Conservation (phyloP, 2,329 filamentous ascomycete species). For the Xylaria sp. region DNA sequence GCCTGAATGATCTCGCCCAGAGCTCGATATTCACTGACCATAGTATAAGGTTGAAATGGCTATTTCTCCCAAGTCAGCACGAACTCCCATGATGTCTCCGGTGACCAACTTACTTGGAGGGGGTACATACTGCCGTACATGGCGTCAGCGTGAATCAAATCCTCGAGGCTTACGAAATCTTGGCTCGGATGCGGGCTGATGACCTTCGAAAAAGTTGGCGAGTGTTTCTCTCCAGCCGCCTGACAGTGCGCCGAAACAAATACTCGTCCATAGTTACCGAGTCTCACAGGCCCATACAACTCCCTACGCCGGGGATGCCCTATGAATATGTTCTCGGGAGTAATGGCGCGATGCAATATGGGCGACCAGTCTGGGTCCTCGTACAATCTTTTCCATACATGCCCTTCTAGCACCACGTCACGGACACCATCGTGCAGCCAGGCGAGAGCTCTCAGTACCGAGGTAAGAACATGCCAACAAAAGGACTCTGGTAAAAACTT, state of each 20-base stretch:
- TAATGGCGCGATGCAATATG: slow-evolving; percentile 62
- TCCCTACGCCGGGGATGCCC: slow-evolving; percentile 60
- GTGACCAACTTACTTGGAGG: slow-evolving; percentile 40
- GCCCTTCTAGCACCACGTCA: slow-evolving; percentile 39
- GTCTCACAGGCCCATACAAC: slow-evolving; percentile 65
- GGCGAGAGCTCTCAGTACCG: slow-evolving; percentile 60
- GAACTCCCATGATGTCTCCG: background rate
- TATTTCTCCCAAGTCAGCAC: slow-evolving; percentile 36
- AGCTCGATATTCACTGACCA: slow-evolving; percentile 48
- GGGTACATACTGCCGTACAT: slow-evolving; percentile 41
- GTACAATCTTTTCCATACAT: slow-evolving; percentile 29
- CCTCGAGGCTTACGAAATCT: slow-evolving; percentile 29
- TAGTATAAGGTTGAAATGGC: slow-evolving; percentile 48
- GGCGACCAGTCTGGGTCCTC: slow-evolving; percentile 61
- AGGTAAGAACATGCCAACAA: slow-evolving; percentile 66
- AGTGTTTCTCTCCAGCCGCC: slow-evolving; percentile 23
- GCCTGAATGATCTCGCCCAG: slow-evolving; percentile 47
- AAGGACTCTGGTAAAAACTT: slow-evolving; percentile 62
- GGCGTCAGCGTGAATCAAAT: slow-evolving; percentile 39
- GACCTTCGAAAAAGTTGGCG: slow-evolving; percentile 36
- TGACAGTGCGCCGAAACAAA: slow-evolving; percentile 54
- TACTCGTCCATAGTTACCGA: slow-evolving; percentile 60
- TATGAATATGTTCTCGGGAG: slow-evolving; percentile 62
- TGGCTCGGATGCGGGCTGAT: slow-evolving; percentile 43
- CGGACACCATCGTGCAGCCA: slow-evolving; percentile 63